phyloP scores from a whole-genome alignment of 306 rosid genomes.

The Mimosa bimucronata region DNA sequence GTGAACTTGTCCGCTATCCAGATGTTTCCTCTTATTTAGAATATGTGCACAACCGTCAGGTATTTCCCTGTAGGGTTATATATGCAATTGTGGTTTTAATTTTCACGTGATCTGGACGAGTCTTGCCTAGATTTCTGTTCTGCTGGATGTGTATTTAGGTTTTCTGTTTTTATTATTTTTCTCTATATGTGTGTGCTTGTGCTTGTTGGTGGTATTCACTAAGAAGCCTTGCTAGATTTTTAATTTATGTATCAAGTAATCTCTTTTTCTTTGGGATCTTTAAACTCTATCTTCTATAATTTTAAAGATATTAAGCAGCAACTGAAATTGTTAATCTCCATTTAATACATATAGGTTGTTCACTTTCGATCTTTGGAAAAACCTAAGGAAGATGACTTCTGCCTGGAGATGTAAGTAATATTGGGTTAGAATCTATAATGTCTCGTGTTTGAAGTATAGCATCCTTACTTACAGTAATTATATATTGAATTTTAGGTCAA shows the following conservation, averaged over 20 bases:
- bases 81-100: conserved; percentile 12
- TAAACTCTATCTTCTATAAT: background rate
- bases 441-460: conserved; percentile 14
- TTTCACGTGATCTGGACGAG: conserved; percentile 17
- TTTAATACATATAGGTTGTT: conserved; percentile 64
- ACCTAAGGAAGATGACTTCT: conserved; percentile 85
- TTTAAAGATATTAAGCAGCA: conserved; percentile 19
- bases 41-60: conserved; percentile 90
- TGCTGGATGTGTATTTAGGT: background rate
- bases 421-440: background rate
- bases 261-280: background rate
- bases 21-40: conserved; percentile 94
- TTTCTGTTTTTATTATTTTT: background rate
- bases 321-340: conserved; percentile 20
- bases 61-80: conserved; percentile 36
- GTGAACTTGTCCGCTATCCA: conserved; percentile 64
- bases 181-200: background rate
- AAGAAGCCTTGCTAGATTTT: conserved; percentile 14
- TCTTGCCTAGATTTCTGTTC: background rate
- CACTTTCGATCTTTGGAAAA: conserved; percentile 80
- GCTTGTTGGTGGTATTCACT: conserved; percentile 1
- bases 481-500: conserved; percentile 60
- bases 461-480: conserved; percentile 13
- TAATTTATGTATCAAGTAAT: conserved; percentile 5
- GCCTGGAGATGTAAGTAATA: conserved; percentile 70